A percentile compares a stretch with the other conserved stretches of the same genome.
These are phyloP conservation scores for Pugionium dolabratum DNA, from an alignment of 345 rosid genomes.

Conservation along the genomic window DNA sequence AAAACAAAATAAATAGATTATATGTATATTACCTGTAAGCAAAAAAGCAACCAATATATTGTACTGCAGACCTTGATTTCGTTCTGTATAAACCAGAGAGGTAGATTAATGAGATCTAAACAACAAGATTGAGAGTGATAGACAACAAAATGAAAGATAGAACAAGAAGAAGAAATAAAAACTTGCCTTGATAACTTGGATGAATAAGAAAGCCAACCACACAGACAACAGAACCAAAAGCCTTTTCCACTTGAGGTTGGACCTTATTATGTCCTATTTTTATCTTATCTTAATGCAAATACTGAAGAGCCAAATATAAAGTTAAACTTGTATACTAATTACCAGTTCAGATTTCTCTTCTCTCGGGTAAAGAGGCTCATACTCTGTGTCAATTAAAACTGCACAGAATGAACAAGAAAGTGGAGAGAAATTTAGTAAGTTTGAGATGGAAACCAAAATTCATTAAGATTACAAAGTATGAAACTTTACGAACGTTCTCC, in stretches of 20 bases:
- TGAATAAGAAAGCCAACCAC: slow-evolving; percentile 71
- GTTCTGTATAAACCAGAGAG: slow-evolving; percentile 52
- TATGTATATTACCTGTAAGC: slow-evolving; percentile 62
- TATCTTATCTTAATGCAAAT: not conserved
- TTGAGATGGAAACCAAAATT: not conserved
- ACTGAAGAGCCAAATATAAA: not conserved
- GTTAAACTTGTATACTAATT: slow-evolving; percentile 24
- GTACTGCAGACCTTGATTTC: slow-evolving; percentile 65
- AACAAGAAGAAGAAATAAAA: not conserved
- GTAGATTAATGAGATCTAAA: slow-evolving; percentile 14
- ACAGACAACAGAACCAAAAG: slow-evolving; percentile 50
- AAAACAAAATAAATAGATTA: no score
- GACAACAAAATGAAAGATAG: not conserved
- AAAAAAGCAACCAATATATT: slow-evolving; percentile 76
- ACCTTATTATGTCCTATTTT: slow-evolving; percentile 60
- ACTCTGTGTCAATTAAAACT: slow-evolving; percentile 76
- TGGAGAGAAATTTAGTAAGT: not conserved
- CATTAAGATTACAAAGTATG: not conserved
- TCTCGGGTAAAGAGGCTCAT: slow-evolving; percentile 66
- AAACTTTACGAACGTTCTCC: slow-evolving; percentile 72
- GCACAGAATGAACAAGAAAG: slow-evolving; percentile 28
- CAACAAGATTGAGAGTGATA: not conserved
- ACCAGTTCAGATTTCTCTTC: slow-evolving; percentile 76
- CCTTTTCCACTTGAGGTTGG: slow-evolving; percentile 75
- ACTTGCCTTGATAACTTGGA: slow-evolving; percentile 71